phyloP scores from a whole-genome alignment of 108 stramenopile species.

The Aurantiochytrium sp. region DNA sequence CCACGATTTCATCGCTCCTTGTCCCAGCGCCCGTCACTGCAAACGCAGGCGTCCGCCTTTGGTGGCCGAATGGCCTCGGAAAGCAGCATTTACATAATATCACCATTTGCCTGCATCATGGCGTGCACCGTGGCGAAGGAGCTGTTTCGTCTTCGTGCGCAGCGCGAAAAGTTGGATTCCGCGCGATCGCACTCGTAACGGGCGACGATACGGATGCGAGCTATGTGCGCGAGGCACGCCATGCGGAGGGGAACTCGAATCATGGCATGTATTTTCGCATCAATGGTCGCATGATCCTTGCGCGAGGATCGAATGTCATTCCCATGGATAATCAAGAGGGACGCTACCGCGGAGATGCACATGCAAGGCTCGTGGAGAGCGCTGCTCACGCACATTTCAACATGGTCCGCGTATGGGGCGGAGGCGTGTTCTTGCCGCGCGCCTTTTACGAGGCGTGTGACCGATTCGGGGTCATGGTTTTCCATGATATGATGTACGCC shows the following conservation, averaged over 20 bases:
- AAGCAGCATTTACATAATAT: neutral
- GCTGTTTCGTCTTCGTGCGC: neutral
- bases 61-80: constrained; percentile 13
- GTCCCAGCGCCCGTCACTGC: neutral
- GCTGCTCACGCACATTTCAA: constrained; percentile 54
- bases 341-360: constrained; percentile 27
- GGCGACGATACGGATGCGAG: constrained; percentile 12
- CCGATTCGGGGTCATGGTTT: constrained; percentile 14
- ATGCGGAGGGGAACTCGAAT: neutral
- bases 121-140: neutral
- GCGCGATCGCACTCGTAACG: neutral
- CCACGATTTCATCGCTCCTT: too few relatives aligned
- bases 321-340: constrained; percentile 60
- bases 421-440: constrained; percentile 15
- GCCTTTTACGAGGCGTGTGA: constrained; percentile 28
- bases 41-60: neutral
- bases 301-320: constrained; percentile 57
- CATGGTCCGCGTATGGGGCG: constrained; percentile 39
- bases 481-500: constrained; percentile 45
- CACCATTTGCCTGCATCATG: neutral
- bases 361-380: constrained; percentile 35
- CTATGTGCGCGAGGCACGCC: neutral
- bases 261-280: constrained; percentile 52
- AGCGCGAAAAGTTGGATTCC: neutral
- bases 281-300: constrained; percentile 44